Conservation (phyloP, 2,329 filamentous ascomycete species). For the Thielaviopsis euricoi region DNA sequence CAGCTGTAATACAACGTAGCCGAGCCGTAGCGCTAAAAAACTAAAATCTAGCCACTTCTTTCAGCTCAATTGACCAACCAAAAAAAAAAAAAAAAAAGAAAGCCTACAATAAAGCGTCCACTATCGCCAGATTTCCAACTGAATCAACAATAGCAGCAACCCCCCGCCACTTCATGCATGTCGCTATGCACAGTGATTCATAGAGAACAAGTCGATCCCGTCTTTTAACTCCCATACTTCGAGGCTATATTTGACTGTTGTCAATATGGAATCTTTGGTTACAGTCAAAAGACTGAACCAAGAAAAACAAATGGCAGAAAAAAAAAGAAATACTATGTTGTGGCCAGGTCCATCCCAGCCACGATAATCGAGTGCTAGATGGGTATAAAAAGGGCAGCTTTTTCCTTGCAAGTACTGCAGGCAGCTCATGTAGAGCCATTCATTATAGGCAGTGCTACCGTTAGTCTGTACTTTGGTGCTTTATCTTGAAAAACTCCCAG, state of each 20-base stretch:
- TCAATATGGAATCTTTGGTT: neutral
- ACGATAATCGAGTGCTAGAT: neutral
- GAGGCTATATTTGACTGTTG: neutral
- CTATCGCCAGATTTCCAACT: neutral
- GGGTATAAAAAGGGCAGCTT: neutral
- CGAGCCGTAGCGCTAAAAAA: constrained; percentile 28
- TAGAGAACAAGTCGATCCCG: neutral
- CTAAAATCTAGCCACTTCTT: constrained; percentile 23
- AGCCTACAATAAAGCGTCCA: neutral
- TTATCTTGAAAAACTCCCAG: neutral
- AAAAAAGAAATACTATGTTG: neutral
- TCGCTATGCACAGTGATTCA: neutral
- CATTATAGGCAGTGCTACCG: too few relatives aligned
- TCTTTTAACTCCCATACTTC: neutral
- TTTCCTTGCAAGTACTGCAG: neutral
- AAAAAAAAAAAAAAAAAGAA: neutral
- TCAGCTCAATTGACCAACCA: neutral
- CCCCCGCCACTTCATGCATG: neutral
- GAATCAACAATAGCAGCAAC: neutral
- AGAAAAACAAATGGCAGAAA: neutral
- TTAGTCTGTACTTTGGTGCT: too few relatives aligned
- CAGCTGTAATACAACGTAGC: neutral
- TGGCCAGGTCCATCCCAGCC: neutral
- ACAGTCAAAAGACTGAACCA: neutral
- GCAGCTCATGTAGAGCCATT: neutral